phyloP scores from a whole-genome alignment of 2,329 filamentous ascomycete species.

The Diaporthe capsici region DNA sequence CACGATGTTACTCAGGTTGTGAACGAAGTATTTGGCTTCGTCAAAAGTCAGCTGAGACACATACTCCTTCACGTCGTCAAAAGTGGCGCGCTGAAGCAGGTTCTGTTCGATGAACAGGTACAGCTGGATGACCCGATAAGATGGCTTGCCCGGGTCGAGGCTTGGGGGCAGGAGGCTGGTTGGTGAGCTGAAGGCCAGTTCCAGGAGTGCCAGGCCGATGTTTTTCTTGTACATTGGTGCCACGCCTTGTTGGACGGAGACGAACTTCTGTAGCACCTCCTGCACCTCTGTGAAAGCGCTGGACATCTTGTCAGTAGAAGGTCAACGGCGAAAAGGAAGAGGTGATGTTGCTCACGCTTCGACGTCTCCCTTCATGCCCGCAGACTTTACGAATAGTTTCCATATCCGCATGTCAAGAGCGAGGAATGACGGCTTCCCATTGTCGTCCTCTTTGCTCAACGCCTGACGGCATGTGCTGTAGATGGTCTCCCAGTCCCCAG shows the following conservation, averaged over 20 bases:
- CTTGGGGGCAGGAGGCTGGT: constrained; percentile 40
- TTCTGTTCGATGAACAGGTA: constrained; percentile 52
- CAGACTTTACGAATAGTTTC: constrained; percentile 51
- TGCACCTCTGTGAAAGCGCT: constrained; percentile 50
- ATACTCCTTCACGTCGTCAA: constrained; percentile 63
- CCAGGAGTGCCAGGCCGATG: constrained; percentile 51
- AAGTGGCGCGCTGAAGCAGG: constrained; percentile 51
- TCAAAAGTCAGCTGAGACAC: constrained; percentile 57
- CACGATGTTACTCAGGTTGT: constrained; percentile 53
- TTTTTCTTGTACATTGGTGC: constrained; percentile 54
- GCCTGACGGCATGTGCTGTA: constrained; percentile 61
- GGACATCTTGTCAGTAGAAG: constrained; percentile 4
- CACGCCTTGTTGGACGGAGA: constrained; percentile 46
- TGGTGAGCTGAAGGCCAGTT: constrained; percentile 50
- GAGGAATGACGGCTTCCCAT: constrained; percentile 56
- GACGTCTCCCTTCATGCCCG: constrained; percentile 46
- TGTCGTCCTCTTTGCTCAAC: constrained; percentile 56
- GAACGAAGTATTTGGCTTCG: constrained; percentile 58
- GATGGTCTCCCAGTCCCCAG: constrained; percentile 58
- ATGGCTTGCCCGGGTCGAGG: constrained; percentile 36
- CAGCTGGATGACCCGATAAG: constrained; percentile 51
- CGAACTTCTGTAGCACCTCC: constrained; percentile 46
- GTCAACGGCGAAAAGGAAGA: background rate
- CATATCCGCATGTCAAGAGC: constrained; percentile 60
- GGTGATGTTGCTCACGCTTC: constrained; percentile 45